Conservation (phyloP, 179 eudicot species). For the Silene coronaria region DNA sequence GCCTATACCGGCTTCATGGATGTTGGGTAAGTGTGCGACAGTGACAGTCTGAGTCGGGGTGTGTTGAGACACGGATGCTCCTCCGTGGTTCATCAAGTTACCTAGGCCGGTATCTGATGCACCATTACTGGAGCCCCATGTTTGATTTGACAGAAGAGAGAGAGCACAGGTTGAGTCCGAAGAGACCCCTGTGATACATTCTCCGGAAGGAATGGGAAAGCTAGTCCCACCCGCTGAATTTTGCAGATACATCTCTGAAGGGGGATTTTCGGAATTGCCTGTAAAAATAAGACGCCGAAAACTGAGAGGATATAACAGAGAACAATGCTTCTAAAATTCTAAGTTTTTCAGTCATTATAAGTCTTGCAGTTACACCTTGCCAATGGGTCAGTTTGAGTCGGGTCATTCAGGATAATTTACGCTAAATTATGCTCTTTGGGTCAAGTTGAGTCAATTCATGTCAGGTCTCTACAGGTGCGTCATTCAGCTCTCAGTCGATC, state of each 20-base stretch:
- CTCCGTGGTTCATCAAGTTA: conserved; percentile 37
- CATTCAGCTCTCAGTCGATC: no score
- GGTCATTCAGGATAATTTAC: no score
- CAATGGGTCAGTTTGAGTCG: no score
- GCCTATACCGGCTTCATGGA: conserved; percentile 29
- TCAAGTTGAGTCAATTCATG: no score
- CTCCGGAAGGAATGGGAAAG: conserved; percentile 49
- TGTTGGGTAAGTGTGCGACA: conserved; percentile 36
- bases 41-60: conserved; percentile 32
- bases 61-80: conserved; percentile 38
- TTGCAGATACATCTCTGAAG: conserved; percentile 37
- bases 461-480: no score
- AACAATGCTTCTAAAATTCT: background rate
- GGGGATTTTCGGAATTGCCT: conserved; percentile 44
- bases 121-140: conserved; percentile 61
- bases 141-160: conserved; percentile 99
- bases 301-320: background rate
- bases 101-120: conserved; percentile 37
- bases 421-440: no score
- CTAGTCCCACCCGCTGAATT: conserved; percentile 40
- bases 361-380: no score
- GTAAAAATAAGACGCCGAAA: conserved; percentile 2
- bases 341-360: no score
- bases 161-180: conserved; percentile 67
- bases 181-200: conserved; percentile 48